Base-by-base conservation (phyloP, 148 eudicot genomes). In the Rhododendron kiyosumense region DNA sequence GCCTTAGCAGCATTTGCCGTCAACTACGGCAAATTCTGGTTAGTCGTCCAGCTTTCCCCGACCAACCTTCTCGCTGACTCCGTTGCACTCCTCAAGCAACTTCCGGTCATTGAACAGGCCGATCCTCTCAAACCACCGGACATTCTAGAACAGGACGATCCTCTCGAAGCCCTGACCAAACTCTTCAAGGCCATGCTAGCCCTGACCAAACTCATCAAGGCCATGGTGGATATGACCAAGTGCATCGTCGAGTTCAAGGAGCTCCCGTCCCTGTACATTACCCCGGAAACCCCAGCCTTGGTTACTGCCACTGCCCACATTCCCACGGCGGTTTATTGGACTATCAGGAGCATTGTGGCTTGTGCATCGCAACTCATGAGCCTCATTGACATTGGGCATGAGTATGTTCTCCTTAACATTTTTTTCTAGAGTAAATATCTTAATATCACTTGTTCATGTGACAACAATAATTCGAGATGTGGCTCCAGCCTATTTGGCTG, bases 291-390 rank as follows among this genome's bases (percentile, higher is more conserved):
- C 8, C 95, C 95, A 12, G 94, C 98, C 20, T 74, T 92, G 90
- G 84, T 92, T 0, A 63, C 86, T 24, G 96, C 94, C 51, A 87
- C 90, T 81, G 87, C 92, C 74, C 94, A 91, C 85, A 88, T 95
- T 74, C 99, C 99, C 0, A 87, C 92, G 85, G 99, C 98, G 81
- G 96, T 95, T 54, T 97, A 97, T 83, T 95, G 99, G 99, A 92
- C 96, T 79, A 94, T 95, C 24, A 82, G 97, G 71, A 95, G 98
- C 84, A 87, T 95, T 78, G 95, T 97, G 45, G 95, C 94, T 46
- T 92, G 94, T 79, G 93, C 93, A 12, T 82, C 94, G 3, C 97
- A 95, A 75, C 89, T 93, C 43, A 85, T 88, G 28, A 89, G 92
- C 86, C 94, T 94, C 41, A 89, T 94, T 8, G 97, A 96, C 83